phyloP scores from a whole-genome alignment of 331 rosid genomes.

The Acacia concinna region DNA sequence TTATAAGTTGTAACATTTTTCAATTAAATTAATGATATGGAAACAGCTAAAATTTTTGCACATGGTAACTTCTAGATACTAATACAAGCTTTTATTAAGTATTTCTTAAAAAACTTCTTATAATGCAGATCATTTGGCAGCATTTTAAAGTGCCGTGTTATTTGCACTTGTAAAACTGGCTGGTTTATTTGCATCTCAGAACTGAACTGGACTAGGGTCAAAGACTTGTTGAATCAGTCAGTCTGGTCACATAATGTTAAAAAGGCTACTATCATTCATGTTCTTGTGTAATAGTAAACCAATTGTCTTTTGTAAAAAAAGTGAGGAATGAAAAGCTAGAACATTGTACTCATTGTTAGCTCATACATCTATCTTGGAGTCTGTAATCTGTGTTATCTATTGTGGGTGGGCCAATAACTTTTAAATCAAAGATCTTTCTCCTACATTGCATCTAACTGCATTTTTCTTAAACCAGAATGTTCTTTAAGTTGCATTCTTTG shows the following conservation, averaged over 20 bases:
- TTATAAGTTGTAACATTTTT: not conserved
- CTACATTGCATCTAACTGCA: not conserved
- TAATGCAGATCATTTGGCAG: not conserved
- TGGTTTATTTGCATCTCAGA: not conserved
- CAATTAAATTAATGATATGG: not conserved
- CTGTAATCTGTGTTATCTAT: conserved; percentile 3
- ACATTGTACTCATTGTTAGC: not conserved
- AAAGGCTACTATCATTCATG: not conserved
- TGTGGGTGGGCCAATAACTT: not conserved
- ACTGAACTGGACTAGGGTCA: not conserved
- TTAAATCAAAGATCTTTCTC: conserved; percentile 11
- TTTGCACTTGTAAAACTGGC: not conserved
- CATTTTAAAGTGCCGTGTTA: not conserved
- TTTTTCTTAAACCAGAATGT: not conserved
- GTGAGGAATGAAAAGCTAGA: not conserved
- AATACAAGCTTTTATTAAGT: not conserved
- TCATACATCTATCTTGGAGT: not conserved
- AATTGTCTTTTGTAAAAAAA: not conserved
- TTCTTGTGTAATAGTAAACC: not conserved
- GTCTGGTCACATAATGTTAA: not conserved
- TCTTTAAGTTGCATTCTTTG: not conserved
- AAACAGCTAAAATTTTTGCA: not conserved
- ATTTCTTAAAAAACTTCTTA: not conserved
- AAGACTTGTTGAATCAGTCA: not conserved
- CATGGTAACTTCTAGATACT: not conserved